These are phyloP conservation scores for Krasilnikovozyma curviuscula DNA, from an alignment of 768 basidiomycete species.

Conservation along the genomic window DNA sequence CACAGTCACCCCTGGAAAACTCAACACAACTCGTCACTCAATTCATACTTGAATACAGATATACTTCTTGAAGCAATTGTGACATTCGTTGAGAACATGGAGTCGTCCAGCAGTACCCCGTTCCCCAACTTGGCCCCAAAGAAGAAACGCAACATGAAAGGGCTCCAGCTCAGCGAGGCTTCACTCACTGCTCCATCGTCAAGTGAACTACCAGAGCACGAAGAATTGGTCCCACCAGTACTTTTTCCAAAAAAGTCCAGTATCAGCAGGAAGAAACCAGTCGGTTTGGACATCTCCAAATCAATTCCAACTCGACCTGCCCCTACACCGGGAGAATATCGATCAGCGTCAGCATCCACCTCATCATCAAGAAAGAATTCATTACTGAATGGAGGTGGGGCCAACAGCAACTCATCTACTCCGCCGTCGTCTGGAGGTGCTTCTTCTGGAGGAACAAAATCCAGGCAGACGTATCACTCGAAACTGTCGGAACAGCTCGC, in stretches of 20 bases:
- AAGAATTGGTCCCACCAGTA: not conserved
- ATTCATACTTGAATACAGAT: too few relatives aligned
- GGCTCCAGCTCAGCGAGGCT: slow-evolving; percentile 47
- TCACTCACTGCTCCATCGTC: slow-evolving; percentile 11
- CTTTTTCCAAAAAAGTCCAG: slow-evolving; percentile 14
- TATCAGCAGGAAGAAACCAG: slow-evolving; percentile 23
- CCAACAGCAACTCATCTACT: not conserved
- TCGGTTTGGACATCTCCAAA: slow-evolving; percentile 21
- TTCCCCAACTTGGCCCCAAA: too few relatives aligned
- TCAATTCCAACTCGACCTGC: slow-evolving; percentile 22
- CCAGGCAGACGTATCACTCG: slow-evolving; percentile 32
- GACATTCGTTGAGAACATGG: too few relatives aligned
- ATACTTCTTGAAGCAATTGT: too few relatives aligned
- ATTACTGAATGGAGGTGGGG: not conserved
- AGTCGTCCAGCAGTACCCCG: too few relatives aligned
- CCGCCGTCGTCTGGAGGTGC: not conserved
- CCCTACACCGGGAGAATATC: slow-evolving; percentile 15
- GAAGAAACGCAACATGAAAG: slow-evolving; percentile 84
- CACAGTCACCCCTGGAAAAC: too few relatives aligned
- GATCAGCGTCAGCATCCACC: not conserved
- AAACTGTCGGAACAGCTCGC: slow-evolving; percentile 67
- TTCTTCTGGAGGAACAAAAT: not conserved
- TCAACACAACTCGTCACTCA: too few relatives aligned
- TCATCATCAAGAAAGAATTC: not conserved
- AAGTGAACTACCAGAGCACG: not conserved